Evolutionary conservation across 371 early-diverging fungal species (phyloP).

Genomic region (Rhizopus arrhizus): DNA sequence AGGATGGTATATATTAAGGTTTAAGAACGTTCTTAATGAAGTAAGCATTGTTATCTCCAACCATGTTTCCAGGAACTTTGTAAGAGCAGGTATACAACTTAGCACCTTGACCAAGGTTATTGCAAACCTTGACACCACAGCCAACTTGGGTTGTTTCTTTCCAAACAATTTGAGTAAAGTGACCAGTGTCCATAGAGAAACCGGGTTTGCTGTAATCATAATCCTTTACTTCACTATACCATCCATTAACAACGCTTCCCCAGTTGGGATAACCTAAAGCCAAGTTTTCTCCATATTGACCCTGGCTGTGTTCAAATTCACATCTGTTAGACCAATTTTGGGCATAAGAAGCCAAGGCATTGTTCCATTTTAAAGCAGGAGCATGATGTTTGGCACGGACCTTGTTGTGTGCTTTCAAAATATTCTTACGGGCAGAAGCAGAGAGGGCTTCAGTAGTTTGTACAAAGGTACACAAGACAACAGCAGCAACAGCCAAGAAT

Average conservation of each 20-base stretch:
- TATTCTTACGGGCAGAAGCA: constrained; percentile 9
- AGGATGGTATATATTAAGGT: constrained; percentile 12
- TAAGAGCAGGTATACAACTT: constrained; percentile 55
- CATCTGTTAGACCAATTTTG: constrained; percentile 46
- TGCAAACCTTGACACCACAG: constrained; percentile 53
- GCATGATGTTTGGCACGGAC: constrained; percentile 44
- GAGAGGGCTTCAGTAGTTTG: constrained; percentile 10
- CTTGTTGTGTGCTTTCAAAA: constrained; percentile 47
- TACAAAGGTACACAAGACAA: constrained; percentile 11
- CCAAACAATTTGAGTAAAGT: constrained; percentile 62
- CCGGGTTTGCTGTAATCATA: constrained; percentile 45
- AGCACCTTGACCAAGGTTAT: constrained; percentile 25
- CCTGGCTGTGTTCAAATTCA: constrained; percentile 41
- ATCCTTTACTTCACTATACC: constrained; percentile 45
- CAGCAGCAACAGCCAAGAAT: constrained; percentile 11
- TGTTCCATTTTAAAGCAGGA: constrained; percentile 51
- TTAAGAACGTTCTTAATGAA: constrained; percentile 50
- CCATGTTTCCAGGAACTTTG: constrained; percentile 48
- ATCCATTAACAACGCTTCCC: constrained; percentile 28
- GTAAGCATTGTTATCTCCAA: constrained; percentile 23
- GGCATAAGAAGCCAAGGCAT: constrained; percentile 42
- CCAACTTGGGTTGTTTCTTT: constrained; percentile 51
- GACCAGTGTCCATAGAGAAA: constrained; percentile 41
- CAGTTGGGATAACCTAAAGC: constrained; percentile 37
- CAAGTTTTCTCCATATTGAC: constrained; percentile 47